phyloP scores from a whole-genome alignment of 768 basidiomycete genomes.

The Leccinum truebloodii region DNA sequence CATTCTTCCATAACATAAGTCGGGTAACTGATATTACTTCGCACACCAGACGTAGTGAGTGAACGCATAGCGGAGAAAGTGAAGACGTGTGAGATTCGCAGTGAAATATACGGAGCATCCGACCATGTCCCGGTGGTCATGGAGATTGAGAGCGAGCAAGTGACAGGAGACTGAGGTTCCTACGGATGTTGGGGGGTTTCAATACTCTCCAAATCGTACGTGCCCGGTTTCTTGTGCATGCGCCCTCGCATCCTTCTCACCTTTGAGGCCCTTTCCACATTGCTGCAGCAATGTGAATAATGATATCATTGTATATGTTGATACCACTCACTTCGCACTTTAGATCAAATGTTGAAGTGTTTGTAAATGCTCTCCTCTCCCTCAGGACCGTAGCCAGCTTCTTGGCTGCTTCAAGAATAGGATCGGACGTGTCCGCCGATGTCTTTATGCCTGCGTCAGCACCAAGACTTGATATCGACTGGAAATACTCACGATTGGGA shows the following conservation, averaged over 20 bases:
- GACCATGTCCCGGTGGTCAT: constrained; percentile 83
- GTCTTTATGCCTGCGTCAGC: constrained; percentile 29
- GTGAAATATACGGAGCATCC: constrained; percentile 84
- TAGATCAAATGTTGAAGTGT: constrained; percentile 88
- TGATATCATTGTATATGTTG: constrained; percentile 4
- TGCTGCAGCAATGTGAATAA: constrained; percentile 43
- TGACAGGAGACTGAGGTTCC: constrained; percentile 22
- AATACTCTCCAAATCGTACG: constrained; percentile 81
- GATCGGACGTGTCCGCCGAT: constrained; percentile 45
- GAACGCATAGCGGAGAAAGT: constrained; percentile 64
- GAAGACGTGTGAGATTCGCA: constrained; percentile 83
- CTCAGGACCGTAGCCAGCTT: constrained; percentile 74
- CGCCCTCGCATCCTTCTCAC: constrained; percentile 89
- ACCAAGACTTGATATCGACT: constrained; percentile 12
- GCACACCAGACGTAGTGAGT: constrained; percentile 65
- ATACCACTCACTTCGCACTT: constrained; percentile 70
- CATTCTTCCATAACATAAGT: constrained; percentile 8
- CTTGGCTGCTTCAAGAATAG: constrained; percentile 61
- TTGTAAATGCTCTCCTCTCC: constrained; percentile 82
- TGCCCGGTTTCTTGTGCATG: constrained; percentile 91
- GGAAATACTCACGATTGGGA: constrained; percentile 52
- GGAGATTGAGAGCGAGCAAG: constrained; percentile 57
- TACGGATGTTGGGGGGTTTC: constrained; percentile 6
- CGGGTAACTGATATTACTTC: constrained; percentile 3
- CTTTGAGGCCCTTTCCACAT: constrained; percentile 84